Percentiles rank a stretch among this genome's conserved stretches.
Conservation (phyloP, 2,329 filamentous ascomycete genomes). For the Rhynchosporium agropyri region DNA sequence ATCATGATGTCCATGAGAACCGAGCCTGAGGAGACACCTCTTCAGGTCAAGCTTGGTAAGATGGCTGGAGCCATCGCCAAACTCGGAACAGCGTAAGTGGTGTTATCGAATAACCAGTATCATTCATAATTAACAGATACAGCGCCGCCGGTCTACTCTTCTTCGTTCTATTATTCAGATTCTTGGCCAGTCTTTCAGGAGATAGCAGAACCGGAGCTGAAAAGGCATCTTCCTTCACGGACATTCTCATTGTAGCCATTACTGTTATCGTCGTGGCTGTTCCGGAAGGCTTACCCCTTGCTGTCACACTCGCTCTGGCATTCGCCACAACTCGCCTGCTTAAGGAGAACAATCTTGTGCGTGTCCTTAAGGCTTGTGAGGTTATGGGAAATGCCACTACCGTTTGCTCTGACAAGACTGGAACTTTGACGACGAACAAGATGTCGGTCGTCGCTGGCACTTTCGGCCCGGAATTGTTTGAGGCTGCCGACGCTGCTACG, state of each 20-base stretch:
- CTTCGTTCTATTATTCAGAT: constrained; percentile 77
- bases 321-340: constrained; percentile 69
- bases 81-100: constrained; percentile 50
- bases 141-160: constrained; percentile 73
- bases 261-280: constrained; percentile 72
- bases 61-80: constrained; percentile 79
- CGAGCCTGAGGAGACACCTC: constrained; percentile 74
- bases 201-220: constrained; percentile 52
- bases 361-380: constrained; percentile 67
- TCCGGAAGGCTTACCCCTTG: constrained; percentile 66
- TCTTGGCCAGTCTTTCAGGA: constrained; percentile 62
- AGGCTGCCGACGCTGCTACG: constrained; percentile 25
- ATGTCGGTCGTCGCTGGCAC: constrained; percentile 77
- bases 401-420: constrained; percentile 80
- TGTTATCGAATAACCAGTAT: too few species aligned
- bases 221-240: constrained; percentile 63
- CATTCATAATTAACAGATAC: not conserved
- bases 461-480: constrained; percentile 53
- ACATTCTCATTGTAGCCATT: constrained; percentile 65
- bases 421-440: constrained; percentile 73
- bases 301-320: constrained; percentile 67
- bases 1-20: constrained; percentile 78
- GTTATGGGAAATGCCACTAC: constrained; percentile 74
- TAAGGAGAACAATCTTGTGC: constrained; percentile 70
- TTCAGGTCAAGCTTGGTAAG: constrained; percentile 76